Conservation (phyloP, 495 filamentous ascomycete species). For the Talaromyces stipitatus region DNA sequence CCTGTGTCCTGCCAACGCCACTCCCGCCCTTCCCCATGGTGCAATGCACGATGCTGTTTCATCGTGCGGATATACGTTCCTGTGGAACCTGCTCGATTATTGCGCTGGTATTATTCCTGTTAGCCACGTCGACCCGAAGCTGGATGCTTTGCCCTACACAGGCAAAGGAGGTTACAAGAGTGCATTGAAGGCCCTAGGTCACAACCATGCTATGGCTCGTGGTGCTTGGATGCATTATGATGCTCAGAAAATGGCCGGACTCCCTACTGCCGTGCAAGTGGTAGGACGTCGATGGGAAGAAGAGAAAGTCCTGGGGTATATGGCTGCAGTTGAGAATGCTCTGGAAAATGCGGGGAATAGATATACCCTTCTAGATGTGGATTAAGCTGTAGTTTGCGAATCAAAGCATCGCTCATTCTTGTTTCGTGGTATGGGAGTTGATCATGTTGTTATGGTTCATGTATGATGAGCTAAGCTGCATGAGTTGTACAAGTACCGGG, state of each 20-base stretch:
- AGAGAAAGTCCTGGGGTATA: slow-evolving; percentile 83
- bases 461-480: not conserved
- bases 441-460: not conserved
- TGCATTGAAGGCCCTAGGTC: slow-evolving; percentile 24
- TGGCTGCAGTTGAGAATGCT: slow-evolving; percentile 69
- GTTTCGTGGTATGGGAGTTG: not conserved
- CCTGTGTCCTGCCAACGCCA: slow-evolving; percentile 79
- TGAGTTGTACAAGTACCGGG: not conserved
- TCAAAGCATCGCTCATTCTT: not conserved
- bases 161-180: slow-evolving; percentile 39
- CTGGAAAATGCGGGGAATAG: slow-evolving; percentile 52
- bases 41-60: slow-evolving; percentile 83
- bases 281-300: slow-evolving; percentile 81
- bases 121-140: slow-evolving; percentile 65
- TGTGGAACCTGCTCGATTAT: slow-evolving; percentile 95
- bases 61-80: slow-evolving; percentile 89
- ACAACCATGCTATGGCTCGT: slow-evolving; percentile 67
- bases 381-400: slow-evolving; percentile 16
- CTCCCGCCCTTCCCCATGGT: slow-evolving; percentile 79
- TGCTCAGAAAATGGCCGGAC: slow-evolving; percentile 70
- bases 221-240: slow-evolving; percentile 90
- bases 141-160: slow-evolving; percentile 51
- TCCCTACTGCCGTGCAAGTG: slow-evolving; percentile 83
- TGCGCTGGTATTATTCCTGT: slow-evolving; percentile 78
- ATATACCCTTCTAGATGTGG: slow-evolving; percentile 59